Base-by-base conservation (phyloP, 2,329 filamentous ascomycete genomes). In the Arthrobotrys megalospora region DNA sequence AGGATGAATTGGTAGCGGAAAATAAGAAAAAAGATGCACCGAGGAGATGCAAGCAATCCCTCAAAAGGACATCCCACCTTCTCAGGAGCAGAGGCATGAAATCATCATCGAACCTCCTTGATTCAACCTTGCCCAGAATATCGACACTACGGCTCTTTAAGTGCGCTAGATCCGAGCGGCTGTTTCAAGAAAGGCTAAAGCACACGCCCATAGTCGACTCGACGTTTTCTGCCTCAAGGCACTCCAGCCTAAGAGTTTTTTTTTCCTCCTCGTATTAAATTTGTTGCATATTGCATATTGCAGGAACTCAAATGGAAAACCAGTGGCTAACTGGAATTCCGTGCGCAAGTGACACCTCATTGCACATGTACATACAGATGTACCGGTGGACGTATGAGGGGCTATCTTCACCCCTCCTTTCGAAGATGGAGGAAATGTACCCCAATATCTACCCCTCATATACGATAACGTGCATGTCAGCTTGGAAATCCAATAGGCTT, bases 1-100 rank as follows among this genome's bases (percentile, higher is more conserved):
- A 77, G 73, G 73, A 77, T 77, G 73, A 77, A 77, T 77, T 71
- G 62, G 50, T 58, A 62, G 66, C 66, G 66, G 36, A 58, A 67
- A 70, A 76, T 52, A 76, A 69, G 72, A 76, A 68, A 71, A 62
- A 50, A 60, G 67, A 50, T 64, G 72, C 64, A 10, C 55, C 12
- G 34, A 43, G 34, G 48, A 58, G 65, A 66, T 71, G 73, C 73
- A 41, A 53, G 50, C 45, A 70, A 47, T 76, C 64, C 58, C 24
- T 62, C 50, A 28, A 65, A 67, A 77, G 52, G 58, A 66, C 66
- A 60, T 77, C 58, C 72, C 60, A 71, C 60, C 24, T 71, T 77
- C 58, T 52, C 41, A 62, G 65, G 66, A 70, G 65, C 58, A 70
- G 41, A 12, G 52, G 34, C 6, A 70, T 58, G 65, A 28, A 43